Percentiles rank a stretch among this genome's conserved stretches.
These are phyloP conservation scores for Coniella lustricola DNA, from an alignment of 2,329 filamentous ascomycete genomes.

Conservation along the genomic window DNA sequence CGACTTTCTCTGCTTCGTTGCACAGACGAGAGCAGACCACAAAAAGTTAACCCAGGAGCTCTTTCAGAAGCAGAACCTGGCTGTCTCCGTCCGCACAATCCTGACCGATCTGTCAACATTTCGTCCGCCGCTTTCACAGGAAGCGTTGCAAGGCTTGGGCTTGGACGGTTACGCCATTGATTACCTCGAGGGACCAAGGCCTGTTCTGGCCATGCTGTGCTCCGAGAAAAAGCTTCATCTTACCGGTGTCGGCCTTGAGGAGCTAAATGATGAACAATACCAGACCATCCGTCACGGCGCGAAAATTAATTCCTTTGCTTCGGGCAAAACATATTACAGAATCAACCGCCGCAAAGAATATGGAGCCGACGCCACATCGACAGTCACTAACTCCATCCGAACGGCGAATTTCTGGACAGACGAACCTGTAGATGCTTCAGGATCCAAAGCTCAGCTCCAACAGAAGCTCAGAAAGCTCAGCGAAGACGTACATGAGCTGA, in stretches of 20 bases:
- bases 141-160: constrained; percentile 52
- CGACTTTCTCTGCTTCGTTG: constrained; percentile 63
- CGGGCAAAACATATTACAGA: constrained; percentile 55
- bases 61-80: constrained; percentile 55
- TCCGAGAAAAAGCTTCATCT: constrained; percentile 61
- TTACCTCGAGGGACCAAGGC: constrained; percentile 69
- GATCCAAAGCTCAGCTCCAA: constrained; percentile 52
- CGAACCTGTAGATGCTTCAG: constrained; percentile 62
- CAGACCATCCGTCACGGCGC: constrained; percentile 52
- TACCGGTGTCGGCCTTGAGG: constrained; percentile 56
- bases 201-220: constrained; percentile 85
- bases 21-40: constrained; percentile 70
- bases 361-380: constrained; percentile 65
- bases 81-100: constrained; percentile 65
- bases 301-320: constrained; percentile 62
- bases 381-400: constrained; percentile 53
- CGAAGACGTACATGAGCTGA: constrained; percentile 29
- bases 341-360: constrained; percentile 73
- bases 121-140: constrained; percentile 42
- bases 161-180: constrained; percentile 78
- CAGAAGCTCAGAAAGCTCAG: constrained; percentile 40
- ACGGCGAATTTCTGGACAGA: constrained; percentile 67
- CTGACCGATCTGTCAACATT: constrained; percentile 48
- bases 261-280: constrained; percentile 62
- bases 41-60: constrained; percentile 62